Evolutionary conservation across 805 yeast species (phyloP).

Genomic region (Candida manassasensis): DNA sequence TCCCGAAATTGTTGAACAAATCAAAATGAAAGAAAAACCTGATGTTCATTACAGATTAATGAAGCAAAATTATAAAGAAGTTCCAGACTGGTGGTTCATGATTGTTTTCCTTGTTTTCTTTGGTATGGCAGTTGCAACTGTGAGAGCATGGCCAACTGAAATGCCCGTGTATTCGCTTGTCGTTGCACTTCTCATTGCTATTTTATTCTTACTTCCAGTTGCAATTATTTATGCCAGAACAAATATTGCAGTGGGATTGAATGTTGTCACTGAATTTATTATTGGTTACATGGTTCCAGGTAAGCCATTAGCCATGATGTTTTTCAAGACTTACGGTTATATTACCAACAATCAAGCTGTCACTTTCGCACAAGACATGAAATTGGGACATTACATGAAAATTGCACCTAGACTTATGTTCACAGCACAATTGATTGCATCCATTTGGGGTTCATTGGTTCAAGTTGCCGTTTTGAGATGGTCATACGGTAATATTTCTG

Average conservation of each 20-base stretch:
- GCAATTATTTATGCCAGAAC: conserved; percentile 22
- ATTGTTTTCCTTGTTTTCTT: conserved; percentile 25
- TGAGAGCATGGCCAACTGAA: conserved; percentile 37
- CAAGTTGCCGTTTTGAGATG: conserved; percentile 39
- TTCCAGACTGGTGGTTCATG: conserved; percentile 43
- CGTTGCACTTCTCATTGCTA: conserved; percentile 35
- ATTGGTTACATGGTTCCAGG: conserved; percentile 45
- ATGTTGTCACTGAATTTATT: conserved; percentile 40
- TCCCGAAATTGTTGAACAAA: conserved; percentile 38
- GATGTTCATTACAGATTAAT: conserved; percentile 51
- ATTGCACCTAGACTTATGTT: conserved; percentile 36
- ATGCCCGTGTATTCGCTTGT: conserved; percentile 40
- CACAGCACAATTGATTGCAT: conserved; percentile 40
- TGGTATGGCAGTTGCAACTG: conserved; percentile 34
- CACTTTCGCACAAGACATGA: conserved; percentile 44
- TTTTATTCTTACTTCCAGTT: conserved; percentile 36
- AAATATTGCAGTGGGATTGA: conserved; percentile 36
- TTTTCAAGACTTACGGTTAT: conserved; percentile 44
- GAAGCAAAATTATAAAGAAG: conserved; percentile 33
- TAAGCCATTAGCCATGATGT: conserved; percentile 45
- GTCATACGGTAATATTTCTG: conserved; percentile 32
- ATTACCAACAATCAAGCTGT: conserved; percentile 48
- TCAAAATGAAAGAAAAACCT: conserved; percentile 14
- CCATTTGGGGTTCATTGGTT: conserved; percentile 40
- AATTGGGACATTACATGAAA: conserved; percentile 43